Percentiles rank a stretch among this genome's conserved stretches.
phyloP scores from a whole-genome alignment of 352 stramenopile genomes.

The Phytophthora sansomeana region DNA sequence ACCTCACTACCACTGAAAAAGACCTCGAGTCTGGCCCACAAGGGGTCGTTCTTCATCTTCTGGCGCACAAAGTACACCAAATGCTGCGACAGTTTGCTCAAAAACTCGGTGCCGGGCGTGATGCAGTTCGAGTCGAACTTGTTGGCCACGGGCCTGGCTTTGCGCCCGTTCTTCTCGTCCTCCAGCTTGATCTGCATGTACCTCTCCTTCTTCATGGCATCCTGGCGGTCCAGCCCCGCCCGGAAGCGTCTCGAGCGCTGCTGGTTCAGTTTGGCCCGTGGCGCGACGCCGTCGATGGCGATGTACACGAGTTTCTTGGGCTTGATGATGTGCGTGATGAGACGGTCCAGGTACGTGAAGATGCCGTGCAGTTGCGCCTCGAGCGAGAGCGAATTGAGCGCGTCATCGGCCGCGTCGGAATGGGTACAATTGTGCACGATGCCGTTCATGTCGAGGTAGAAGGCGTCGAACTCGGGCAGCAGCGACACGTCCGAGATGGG shows the following conservation, averaged over 20 bases:
- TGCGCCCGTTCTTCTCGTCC: constrained; percentile 75
- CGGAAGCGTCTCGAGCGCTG: constrained; percentile 97
- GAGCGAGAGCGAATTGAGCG: constrained; percentile 92
- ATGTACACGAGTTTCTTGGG: constrained; percentile 98
- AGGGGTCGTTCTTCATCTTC: constrained; percentile 96
- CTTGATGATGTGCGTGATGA: constrained; percentile 97
- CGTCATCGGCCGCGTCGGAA: constrained; percentile 92
- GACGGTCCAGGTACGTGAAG: constrained; percentile 93
- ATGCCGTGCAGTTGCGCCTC: constrained; percentile 95
- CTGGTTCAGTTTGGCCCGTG: constrained; percentile 99
- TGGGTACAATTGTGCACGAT: constrained; percentile 99
- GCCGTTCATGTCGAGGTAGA: constrained; percentile 99
- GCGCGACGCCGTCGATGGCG: constrained; percentile 98
- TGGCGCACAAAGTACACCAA: constrained; percentile 94
- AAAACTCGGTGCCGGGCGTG: constrained; percentile 99
- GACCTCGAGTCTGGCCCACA: constrained; percentile 96
- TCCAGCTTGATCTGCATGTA: constrained; percentile 77
- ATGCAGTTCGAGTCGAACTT: constrained; percentile 99
- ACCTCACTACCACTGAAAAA: constrained; percentile 98
- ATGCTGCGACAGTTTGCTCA: constrained; percentile 94
- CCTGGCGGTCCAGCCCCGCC: constrained; percentile 80
- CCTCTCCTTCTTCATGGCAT: constrained; percentile 71
- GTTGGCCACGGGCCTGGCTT: constrained; percentile 35
- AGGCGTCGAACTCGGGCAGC: constrained; percentile 98
- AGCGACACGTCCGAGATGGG: constrained; percentile 96